These are phyloP conservation scores for Vinca major DNA, from an alignment of 305 asterid species.

Conservation along the genomic window DNA sequence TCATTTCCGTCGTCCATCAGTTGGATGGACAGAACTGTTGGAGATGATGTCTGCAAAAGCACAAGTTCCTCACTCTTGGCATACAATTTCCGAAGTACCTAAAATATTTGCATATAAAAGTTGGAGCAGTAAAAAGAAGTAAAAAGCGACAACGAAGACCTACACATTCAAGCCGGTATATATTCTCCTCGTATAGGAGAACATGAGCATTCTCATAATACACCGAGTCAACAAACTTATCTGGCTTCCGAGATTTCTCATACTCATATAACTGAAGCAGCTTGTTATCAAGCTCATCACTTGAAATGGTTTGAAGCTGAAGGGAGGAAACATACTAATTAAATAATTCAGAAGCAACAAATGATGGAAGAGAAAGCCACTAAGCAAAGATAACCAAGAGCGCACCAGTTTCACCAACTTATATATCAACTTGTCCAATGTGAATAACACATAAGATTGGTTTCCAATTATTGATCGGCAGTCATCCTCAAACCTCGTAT, in stretches of 20 bases:
- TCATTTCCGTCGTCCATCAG: slow-evolving; percentile 90
- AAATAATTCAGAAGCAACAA: slow-evolving; percentile 7
- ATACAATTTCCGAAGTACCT: slow-evolving; percentile 3
- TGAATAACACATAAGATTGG: slow-evolving; percentile 85
- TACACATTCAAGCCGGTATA: slow-evolving; percentile 52
- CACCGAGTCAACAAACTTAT: slow-evolving; percentile 58
- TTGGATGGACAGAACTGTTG: slow-evolving; percentile 68
- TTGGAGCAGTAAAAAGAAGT: slow-evolving; percentile 2
- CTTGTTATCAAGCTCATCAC: slow-evolving; percentile 52
- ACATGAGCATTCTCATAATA: slow-evolving; percentile 60
- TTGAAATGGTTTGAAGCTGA: slow-evolving; percentile 40
- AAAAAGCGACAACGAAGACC: slow-evolving; percentile 28
- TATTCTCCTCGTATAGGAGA: slow-evolving; percentile 47
- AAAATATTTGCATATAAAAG: background rate
- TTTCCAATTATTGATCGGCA: slow-evolving; percentile 90
- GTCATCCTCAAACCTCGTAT: slow-evolving; percentile 89
- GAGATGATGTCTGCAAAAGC: slow-evolving; percentile 52
- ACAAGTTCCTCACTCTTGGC: slow-evolving; percentile 25
- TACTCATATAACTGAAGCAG: slow-evolving; percentile 59
- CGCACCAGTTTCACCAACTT: slow-evolving; percentile 86
- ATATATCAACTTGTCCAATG: slow-evolving; percentile 89
- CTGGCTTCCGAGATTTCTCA: slow-evolving; percentile 57
- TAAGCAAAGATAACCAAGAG: background rate
- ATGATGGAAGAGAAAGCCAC: background rate
- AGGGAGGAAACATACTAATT: slow-evolving; percentile 8